A percentile compares a stretch with the other conserved stretches of the same genome.
Evolutionary conservation across 2,329 filamentous ascomycete species (phyloP).

Genomic region (Didymella lethalis): DNA sequence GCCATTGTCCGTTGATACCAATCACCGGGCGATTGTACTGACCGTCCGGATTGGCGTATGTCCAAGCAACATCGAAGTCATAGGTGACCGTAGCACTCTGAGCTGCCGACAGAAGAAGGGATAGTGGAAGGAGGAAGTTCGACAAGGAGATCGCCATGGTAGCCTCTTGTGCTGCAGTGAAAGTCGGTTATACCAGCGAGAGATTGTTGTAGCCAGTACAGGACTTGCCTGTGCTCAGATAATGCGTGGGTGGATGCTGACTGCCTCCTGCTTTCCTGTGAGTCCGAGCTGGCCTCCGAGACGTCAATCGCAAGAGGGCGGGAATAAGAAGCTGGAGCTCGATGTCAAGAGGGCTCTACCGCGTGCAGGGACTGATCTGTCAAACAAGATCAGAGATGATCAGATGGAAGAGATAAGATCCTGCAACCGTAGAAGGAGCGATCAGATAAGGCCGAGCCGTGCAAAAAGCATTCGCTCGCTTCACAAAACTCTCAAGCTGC

Average conservation of each 20-base stretch:
- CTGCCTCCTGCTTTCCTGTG: too few species aligned
- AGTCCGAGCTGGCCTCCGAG: not conserved
- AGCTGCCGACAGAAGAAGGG: slow-evolving; percentile 34
- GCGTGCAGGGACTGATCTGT: slow-evolving; percentile 8
- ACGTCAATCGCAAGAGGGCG: not conserved
- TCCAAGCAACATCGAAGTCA: slow-evolving; percentile 64
- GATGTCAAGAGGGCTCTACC: not conserved
- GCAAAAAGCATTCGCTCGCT: slow-evolving; percentile 10
- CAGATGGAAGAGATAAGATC: slow-evolving; percentile 42
- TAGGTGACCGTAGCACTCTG: slow-evolving; percentile 53
- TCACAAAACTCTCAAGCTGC: slow-evolving; percentile 13
- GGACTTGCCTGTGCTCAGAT: too few species aligned
- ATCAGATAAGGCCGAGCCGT: slow-evolving; percentile 36
- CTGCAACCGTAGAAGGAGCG: slow-evolving; percentile 12
- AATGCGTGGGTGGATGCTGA: too few species aligned
- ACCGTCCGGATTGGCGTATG: slow-evolving; percentile 64
- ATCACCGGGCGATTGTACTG: slow-evolving; percentile 61
- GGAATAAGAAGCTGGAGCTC: not conserved
- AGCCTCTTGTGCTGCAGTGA: not conserved
- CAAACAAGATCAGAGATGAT: slow-evolving; percentile 23
- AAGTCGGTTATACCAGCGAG: too few species aligned
- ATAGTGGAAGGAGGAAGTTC: slow-evolving; percentile 51
- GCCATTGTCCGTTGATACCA: slow-evolving; percentile 78
- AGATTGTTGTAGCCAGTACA: too few species aligned
- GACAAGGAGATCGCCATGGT: slow-evolving; percentile 57